Conservation (phyloP, 495 filamentous ascomycete species). For the Pyrenopolyporus hunteri region DNA sequence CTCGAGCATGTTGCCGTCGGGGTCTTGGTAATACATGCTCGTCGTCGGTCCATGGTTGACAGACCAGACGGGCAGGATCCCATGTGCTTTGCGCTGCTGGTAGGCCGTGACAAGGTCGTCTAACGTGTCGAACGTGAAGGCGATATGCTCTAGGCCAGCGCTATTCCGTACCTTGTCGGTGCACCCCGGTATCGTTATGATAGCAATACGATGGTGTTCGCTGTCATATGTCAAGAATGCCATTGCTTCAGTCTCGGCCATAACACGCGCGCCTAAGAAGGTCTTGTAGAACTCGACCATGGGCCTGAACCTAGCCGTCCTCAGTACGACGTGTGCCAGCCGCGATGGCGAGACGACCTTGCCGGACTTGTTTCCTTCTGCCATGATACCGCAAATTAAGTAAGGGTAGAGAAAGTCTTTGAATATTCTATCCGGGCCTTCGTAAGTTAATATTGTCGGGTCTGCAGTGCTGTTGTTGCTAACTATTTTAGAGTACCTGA, state of each 20-base stretch:
- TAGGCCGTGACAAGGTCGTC: slow-evolving; percentile 43
- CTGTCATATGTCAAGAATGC: slow-evolving; percentile 54
- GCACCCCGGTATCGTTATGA: slow-evolving; percentile 38
- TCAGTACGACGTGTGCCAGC: slow-evolving; percentile 41
- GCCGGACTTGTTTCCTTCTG: slow-evolving; percentile 3
- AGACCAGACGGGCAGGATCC: slow-evolving; percentile 49
- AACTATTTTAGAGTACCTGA: background rate
- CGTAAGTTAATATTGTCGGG: background rate
- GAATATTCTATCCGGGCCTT: background rate
- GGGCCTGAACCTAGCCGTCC: slow-evolving; percentile 32
- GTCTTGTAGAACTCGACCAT: slow-evolving; percentile 47
- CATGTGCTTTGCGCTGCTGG: slow-evolving; percentile 42
- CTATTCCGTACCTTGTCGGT: slow-evolving; percentile 18
- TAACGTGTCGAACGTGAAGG: slow-evolving; percentile 47
- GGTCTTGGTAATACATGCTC: slow-evolving; percentile 55
- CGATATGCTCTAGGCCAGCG: slow-evolving; percentile 49
- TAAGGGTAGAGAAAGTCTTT: background rate
- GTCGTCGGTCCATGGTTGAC: slow-evolving; percentile 55
- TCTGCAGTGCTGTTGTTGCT: background rate
- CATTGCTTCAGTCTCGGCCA: slow-evolving; percentile 24
- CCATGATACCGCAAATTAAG: slow-evolving; percentile 20
- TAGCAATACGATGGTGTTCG: slow-evolving; percentile 56
- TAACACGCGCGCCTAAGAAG: slow-evolving; percentile 43
- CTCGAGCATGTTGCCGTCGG: slow-evolving; percentile 56
- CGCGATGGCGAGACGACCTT: slow-evolving; percentile 35